These are phyloP conservation scores for Jamesozyma gamospora DNA, from an alignment of 805 yeast species.

Conservation along the genomic window DNA sequence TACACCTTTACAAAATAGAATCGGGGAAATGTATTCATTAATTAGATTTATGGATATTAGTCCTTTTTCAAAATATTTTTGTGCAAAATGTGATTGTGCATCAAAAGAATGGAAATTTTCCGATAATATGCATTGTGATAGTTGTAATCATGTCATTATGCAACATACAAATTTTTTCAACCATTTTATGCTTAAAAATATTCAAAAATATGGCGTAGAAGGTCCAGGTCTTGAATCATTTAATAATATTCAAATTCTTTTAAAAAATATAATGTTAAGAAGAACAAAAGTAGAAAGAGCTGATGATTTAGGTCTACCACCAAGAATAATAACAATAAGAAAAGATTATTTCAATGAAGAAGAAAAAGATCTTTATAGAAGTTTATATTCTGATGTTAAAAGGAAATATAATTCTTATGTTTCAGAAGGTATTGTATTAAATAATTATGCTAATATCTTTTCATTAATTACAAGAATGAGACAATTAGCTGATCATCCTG, in stretches of 20 bases:
- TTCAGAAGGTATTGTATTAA: constrained; percentile 90
- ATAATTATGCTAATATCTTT: constrained; percentile 94
- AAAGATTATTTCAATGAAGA: constrained; percentile 86
- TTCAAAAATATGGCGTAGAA: constrained; percentile 72
- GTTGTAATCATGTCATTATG: constrained; percentile 89
- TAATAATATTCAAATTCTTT: constrained; percentile 58
- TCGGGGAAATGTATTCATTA: constrained; percentile 91
- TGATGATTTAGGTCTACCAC: constrained; percentile 95
- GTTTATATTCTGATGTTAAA: constrained; percentile 76
- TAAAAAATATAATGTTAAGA: constrained; percentile 79
- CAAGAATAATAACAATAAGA: constrained; percentile 83
- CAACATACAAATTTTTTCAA: constrained; percentile 91
- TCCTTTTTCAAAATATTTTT: constrained; percentile 83
- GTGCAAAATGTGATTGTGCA: constrained; percentile 85
- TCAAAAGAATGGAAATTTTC: constrained; percentile 78
- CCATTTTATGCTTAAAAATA: constrained; percentile 89
- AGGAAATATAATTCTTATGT: constrained; percentile 87
- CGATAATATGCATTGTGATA: constrained; percentile 74
- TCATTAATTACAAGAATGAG: constrained; percentile 95
- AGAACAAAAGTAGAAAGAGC: constrained; percentile 95
- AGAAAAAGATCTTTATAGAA: constrained; percentile 84
- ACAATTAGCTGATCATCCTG: constrained; percentile 97
- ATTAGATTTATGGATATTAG: constrained; percentile 72
- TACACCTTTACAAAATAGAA: constrained; percentile 91
- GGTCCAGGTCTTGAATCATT: constrained; percentile 78